Evolutionary conservation across 768 basidiomycete genomes (phyloP).

Genomic region (Chalciporus pseudorubinellus): DNA sequence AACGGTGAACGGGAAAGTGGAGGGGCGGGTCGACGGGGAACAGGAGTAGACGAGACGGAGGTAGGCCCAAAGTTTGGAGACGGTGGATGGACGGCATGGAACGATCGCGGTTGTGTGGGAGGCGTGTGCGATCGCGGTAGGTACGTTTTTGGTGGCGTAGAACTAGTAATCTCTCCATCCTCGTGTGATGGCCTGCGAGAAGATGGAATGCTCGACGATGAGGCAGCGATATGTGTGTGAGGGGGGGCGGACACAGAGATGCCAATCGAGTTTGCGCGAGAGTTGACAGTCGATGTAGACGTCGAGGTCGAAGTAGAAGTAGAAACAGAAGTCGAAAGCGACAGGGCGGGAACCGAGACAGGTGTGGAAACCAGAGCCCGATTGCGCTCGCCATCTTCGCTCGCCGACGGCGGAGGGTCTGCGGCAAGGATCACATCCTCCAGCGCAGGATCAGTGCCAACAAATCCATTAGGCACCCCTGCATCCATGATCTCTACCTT

Average conservation of each 20-base stretch:
- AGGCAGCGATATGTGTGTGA: neutral
- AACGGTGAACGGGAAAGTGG: conserved; percentile 32
- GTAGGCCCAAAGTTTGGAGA: conserved; percentile 27
- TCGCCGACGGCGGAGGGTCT: conserved; percentile 32
- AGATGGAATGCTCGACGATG: conserved; percentile 11
- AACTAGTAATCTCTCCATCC: conserved; percentile 50
- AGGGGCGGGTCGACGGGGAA: conserved; percentile 30
- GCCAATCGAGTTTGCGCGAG: conserved; percentile 27
- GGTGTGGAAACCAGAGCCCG: neutral
- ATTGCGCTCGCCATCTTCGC: conserved; percentile 19
- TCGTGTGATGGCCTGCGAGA: conserved; percentile 42
- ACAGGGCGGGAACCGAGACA: neutral
- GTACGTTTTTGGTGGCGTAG: conserved; percentile 35
- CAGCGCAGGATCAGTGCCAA: conserved; percentile 13
- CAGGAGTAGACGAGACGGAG: conserved; percentile 18
- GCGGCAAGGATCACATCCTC: conserved; percentile 28
- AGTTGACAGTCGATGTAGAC: conserved; percentile 21
- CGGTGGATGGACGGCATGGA: conserved; percentile 29
- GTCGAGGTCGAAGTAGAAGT: conserved; percentile 22
- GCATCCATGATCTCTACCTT: conserved; percentile 28
- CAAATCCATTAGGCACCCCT: conserved; percentile 18
- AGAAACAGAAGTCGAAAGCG: conserved; percentile 7
- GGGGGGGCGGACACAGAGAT: conserved; percentile 1
- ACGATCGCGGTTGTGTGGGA: conserved; percentile 49
- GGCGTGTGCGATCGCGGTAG: conserved; percentile 43